These are phyloP conservation scores for Talaromyces nanjingensis DNA, from an alignment of 495 filamentous ascomycete genomes.

Conservation along the genomic window DNA sequence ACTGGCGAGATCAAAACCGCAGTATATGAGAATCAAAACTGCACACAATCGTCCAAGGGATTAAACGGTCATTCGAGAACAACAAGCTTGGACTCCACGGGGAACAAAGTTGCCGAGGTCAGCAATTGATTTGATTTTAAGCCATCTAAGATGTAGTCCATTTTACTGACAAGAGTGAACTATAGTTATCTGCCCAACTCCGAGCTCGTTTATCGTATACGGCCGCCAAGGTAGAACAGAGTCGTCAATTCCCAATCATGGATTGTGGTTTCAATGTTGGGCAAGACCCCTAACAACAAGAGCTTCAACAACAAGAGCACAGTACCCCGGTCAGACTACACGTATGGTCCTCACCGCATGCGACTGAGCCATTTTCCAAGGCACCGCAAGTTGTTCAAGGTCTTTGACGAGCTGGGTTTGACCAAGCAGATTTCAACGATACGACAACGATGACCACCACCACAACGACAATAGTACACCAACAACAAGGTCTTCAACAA, in stretches of 20 bases:
- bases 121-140: slow-evolving; percentile 13
- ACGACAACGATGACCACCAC: too few species aligned
- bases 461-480: background rate
- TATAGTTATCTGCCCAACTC: slow-evolving; percentile 67
- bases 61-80: slow-evolving; percentile 53
- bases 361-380: slow-evolving; percentile 72
- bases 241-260: slow-evolving; percentile 51
- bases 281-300: too few species aligned
- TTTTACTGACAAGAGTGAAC: slow-evolving; percentile 5
- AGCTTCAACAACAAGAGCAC: slow-evolving; percentile 77
- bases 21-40: slow-evolving; percentile 6
- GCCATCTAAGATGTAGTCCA: background rate
- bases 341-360: slow-evolving; percentile 70
- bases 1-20: slow-evolving; percentile 54
- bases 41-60: background rate
- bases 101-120: slow-evolving; percentile 71
- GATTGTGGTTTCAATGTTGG: too few species aligned
- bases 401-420: slow-evolving; percentile 43
- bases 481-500: background rate
- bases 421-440: slow-evolving; percentile 28
- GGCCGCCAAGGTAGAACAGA: slow-evolving; percentile 83
- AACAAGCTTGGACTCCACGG: slow-evolving; percentile 53
- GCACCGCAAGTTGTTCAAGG: slow-evolving; percentile 66
- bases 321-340: slow-evolving; percentile 87
- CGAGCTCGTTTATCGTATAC: slow-evolving; percentile 78